These are phyloP conservation scores for Hygrocybe punicea DNA, from an alignment of 768 basidiomycete genomes.

Conservation along the genomic window DNA sequence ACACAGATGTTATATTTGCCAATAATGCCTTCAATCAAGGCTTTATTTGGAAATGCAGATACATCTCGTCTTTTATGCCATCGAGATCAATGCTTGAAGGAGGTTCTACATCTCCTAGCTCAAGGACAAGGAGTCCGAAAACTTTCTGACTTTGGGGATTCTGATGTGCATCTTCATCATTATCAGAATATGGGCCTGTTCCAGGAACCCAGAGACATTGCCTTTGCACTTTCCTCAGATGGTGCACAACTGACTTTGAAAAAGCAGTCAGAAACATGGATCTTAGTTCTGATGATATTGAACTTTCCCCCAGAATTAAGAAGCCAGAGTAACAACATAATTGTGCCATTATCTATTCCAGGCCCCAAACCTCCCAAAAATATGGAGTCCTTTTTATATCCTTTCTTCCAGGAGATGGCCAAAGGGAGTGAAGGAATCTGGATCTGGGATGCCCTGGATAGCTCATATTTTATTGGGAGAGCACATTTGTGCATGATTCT, in stretches of 20 bases:
- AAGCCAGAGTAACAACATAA: constrained; percentile 16
- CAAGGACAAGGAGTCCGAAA: background rate
- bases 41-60: constrained; percentile 28
- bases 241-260: constrained; percentile 34
- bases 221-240: constrained; percentile 25
- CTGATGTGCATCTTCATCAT: constrained; percentile 19
- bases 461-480: constrained; percentile 20
- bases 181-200: constrained; percentile 20
- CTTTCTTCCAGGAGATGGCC: constrained; percentile 29
- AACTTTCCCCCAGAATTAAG: constrained; percentile 22
- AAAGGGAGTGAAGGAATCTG: constrained; percentile 28
- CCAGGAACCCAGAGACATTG: constrained; percentile 22
- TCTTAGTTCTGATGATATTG: constrained; percentile 21
- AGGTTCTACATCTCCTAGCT: constrained; percentile 19
- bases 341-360: constrained; percentile 25
- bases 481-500: constrained; percentile 18
- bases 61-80: constrained; percentile 21
- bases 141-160: constrained; percentile 29
- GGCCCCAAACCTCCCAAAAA: constrained; percentile 28
- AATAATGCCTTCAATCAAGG: constrained; percentile 22
- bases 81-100: constrained; percentile 20
- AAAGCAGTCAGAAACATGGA: constrained; percentile 30
- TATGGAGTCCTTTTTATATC: constrained; percentile 25
- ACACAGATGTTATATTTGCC: constrained; percentile 24
- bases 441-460: constrained; percentile 33